Evolutionary conservation across 2,329 filamentous ascomycete genomes (phyloP), one percentile per base, ranked within the genome.

Genomic region (Aciculosporium take): DNA sequence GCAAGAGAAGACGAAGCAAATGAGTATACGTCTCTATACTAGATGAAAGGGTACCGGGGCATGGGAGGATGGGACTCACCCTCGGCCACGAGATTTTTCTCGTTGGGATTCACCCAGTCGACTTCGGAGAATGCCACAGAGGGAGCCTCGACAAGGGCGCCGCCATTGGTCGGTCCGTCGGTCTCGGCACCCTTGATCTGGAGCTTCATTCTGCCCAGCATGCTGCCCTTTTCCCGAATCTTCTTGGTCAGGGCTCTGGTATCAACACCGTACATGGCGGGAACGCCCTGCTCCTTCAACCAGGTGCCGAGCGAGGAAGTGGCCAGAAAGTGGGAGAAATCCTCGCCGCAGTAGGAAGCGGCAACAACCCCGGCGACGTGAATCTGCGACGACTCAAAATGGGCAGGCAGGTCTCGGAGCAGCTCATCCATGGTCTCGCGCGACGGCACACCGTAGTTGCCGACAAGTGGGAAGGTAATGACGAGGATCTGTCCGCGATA

Each of bases 391-490:
- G 89, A 84, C 66, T 98, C 91, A 59, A 98, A 96, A 66, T 96
- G 75, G 48, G 86, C 87, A 25, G 89, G 88, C 43, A 96, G 73
- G 55, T 88, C 83, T 56, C 80, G 76, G 39, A 95, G 76, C 41
- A 96, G 71, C 58, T 85, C 77, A 61, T 96, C 89, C 65, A 85
- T 73, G 41, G 80, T 76, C 49, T 94, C 83, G 51, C 88, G 75
- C 37, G 85, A 85, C 41, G 91, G 91, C 23, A 96, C 91, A 61
- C 89, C 91, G 61, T 98, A 98, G 74, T 98, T 98, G 59, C 91
- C 91, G 57, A 98, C 95, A 52, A 98, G 69, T 28, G 91, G 91
- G 63, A 95, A 88, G 51, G 91, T 98, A 72, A 96, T 95, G 64
- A 96, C 89, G 53, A 98, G 73, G 52, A 98, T 96, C 70, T 98